Percentiles rank a stretch among this genome's conserved stretches.
Conservation (phyloP, 345 rosid genomes). For the Lepidium africanum region DNA sequence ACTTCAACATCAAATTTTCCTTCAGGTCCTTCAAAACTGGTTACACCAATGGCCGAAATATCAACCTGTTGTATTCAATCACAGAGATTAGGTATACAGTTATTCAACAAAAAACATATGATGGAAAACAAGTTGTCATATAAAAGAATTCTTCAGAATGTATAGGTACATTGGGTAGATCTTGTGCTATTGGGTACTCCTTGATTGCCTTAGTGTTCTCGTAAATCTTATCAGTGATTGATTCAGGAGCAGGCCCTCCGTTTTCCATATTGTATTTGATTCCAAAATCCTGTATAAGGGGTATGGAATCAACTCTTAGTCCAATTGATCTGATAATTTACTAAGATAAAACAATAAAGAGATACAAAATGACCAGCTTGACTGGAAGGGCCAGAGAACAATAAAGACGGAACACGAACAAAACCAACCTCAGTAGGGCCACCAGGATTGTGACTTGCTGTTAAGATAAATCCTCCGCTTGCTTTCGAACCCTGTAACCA, state of each 20-base stretch:
- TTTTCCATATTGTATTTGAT: conserved; percentile 99
- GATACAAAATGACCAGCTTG: neutral
- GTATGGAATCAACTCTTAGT: neutral
- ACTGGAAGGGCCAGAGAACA: neutral
- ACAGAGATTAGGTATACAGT: neutral
- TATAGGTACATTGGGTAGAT: conserved; percentile 58
- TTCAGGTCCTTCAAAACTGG: conserved; percentile 69
- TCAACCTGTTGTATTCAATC: conserved; percentile 52
- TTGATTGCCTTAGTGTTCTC: conserved; percentile 89
- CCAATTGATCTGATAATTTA: neutral
- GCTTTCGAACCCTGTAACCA: conserved; percentile 84
- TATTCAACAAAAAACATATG: neutral
- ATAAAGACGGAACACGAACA: neutral
- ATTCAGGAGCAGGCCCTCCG: conserved; percentile 99
- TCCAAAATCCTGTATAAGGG: conserved; percentile 74
- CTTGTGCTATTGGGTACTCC: conserved; percentile 71
- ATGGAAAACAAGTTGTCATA: neutral
- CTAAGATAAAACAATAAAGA: neutral
- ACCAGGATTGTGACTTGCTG: conserved; percentile 99
- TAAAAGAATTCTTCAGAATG: conserved; percentile 10
- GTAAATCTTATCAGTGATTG: conserved; percentile 85
- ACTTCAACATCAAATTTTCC: conserved; percentile 93
- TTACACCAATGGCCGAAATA: conserved; percentile 56
- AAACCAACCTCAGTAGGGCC: conserved; percentile 84
- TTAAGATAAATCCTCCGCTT: conserved; percentile 89